Evolutionary conservation across 2,329 filamentous ascomycete species (phyloP), one percentile per base, ranked within the genome.

Genomic region (Rosellinia necatrix): DNA sequence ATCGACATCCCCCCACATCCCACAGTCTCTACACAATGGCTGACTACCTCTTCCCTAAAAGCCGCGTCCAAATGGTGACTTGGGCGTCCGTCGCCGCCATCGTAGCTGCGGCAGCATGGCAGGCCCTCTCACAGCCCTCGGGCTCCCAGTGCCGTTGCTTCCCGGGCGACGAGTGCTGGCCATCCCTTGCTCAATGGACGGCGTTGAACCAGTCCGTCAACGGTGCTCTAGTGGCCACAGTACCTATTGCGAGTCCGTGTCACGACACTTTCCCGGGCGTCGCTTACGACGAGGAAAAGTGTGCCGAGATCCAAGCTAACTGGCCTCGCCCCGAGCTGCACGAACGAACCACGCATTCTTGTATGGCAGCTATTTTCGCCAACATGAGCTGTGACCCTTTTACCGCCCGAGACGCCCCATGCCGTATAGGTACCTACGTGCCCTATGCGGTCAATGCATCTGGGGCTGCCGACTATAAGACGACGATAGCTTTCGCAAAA

Each of bases 121-220:
- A 27, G 9, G 47, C 15, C 19, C 34, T 30, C 24, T 55, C 44
- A 15, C 17, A 19, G 38, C 34, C 21, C 19, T 25, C 50, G 37
- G 13, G 15, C 38, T 10, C 17, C 17, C 37, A 24, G 37, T 44
- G 41, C 34, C 58, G 58, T 9, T 63, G 56, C 66, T 74, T 76
- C 40, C 78, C 79, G 0, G 74, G 72, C 6, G 77, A 81, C 42
- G 12, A 58, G 2, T 76, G 74, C 60, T 82, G 80, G 80, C 79
- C 79, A 1, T 67, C 68, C 1, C 15, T 50, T 3, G 38, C 58
- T 10, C 63, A 64, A n/a, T 82, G 79, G 79, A 57, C 62, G 6
- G 49, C 55, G 1, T 73, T 82, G 46, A 82, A 83, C 55, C 24
- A 64, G 12, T 74, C 77, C 3, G 63, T 82, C 6, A 64, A 67